Conservation (phyloP, 169 alveolate genomes). For the Theileria luwenshuni region DNA sequence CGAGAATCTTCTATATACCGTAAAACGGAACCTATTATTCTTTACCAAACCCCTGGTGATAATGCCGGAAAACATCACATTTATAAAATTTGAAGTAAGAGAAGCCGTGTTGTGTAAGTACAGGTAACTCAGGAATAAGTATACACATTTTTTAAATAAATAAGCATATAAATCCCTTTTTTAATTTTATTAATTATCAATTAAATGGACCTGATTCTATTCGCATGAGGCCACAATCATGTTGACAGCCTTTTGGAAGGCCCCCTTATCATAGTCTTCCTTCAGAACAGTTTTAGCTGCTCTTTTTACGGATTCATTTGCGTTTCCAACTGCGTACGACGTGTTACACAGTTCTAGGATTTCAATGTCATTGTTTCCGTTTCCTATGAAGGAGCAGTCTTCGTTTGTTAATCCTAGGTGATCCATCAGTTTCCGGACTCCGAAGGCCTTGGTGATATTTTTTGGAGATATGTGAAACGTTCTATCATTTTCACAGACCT, state of each 20-base stretch:
- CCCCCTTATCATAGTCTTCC: slow-evolving; percentile 46
- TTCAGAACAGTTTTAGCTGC: slow-evolving; percentile 40
- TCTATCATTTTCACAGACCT: slow-evolving; percentile 5
- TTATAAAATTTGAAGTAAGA: not conserved
- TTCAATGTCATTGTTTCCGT: slow-evolving; percentile 51
- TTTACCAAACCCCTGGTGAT: not conserved
- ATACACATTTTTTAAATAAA: no score
- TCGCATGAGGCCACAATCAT: no score
- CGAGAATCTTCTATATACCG: slow-evolving; percentile 1
- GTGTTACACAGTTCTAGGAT: slow-evolving; percentile 18
- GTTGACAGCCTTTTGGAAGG: slow-evolving; percentile 40
- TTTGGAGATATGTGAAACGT: slow-evolving; percentile 20
- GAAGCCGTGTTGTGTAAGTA: not conserved
- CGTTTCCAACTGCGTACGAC: slow-evolving; percentile 60
- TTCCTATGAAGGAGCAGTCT: slow-evolving; percentile 55
- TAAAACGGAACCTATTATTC: not conserved
- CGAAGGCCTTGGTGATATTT: slow-evolving; percentile 42
- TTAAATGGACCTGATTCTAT: no score
- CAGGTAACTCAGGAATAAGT: not conserved
- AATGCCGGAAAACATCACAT: not conserved
- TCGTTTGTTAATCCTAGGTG: slow-evolving; percentile 28
- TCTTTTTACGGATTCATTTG: slow-evolving; percentile 32
- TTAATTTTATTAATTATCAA: no score
- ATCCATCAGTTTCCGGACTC: slow-evolving; percentile 22
- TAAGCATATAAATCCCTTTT: no score